phyloP scores from a whole-genome alignment of 441 rosid genomes.

The Biscutella laevigata region DNA sequence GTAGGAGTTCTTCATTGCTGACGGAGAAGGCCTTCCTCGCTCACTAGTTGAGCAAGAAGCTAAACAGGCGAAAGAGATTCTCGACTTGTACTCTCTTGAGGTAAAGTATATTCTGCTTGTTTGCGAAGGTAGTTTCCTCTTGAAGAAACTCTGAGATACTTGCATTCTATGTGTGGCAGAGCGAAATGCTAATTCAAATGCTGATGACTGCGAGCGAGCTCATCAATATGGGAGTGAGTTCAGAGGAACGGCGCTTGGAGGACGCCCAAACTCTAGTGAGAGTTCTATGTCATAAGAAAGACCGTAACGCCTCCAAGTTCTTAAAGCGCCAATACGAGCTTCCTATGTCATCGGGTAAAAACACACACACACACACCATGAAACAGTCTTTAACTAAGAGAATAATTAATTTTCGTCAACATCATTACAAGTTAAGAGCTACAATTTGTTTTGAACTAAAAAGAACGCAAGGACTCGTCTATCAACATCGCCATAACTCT shows the following conservation, averaged over 20 bases:
- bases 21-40: slow-evolving; percentile 94
- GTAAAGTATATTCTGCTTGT: slow-evolving; percentile 28
- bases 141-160: background rate
- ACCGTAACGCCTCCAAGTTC: slow-evolving; percentile 78
- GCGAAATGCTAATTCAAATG: slow-evolving; percentile 68
- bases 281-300: slow-evolving; percentile 95
- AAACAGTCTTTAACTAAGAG: background rate
- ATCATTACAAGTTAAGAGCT: slow-evolving; percentile 14
- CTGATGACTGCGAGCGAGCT: slow-evolving; percentile 81
- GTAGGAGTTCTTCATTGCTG: slow-evolving; percentile 90
- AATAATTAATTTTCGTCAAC: background rate
- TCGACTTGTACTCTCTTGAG: slow-evolving; percentile 68
- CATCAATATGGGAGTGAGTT: slow-evolving; percentile 58
- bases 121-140: background rate
- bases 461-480: background rate
- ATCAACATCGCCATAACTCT: slow-evolving; percentile 8
- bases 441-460: slow-evolving; percentile 15
- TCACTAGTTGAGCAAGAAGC: slow-evolving; percentile 80
- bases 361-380: background rate
- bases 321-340: slow-evolving; percentile 77
- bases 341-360: slow-evolving; percentile 90
- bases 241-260: slow-evolving; percentile 39
- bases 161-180: slow-evolving; percentile 36
- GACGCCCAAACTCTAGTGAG: slow-evolving; percentile 78
- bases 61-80: slow-evolving; percentile 62